These are phyloP conservation scores for Talaromyces sp. DNA, from an alignment of 2,329 filamentous ascomycete genomes.

Conservation along the genomic window DNA sequence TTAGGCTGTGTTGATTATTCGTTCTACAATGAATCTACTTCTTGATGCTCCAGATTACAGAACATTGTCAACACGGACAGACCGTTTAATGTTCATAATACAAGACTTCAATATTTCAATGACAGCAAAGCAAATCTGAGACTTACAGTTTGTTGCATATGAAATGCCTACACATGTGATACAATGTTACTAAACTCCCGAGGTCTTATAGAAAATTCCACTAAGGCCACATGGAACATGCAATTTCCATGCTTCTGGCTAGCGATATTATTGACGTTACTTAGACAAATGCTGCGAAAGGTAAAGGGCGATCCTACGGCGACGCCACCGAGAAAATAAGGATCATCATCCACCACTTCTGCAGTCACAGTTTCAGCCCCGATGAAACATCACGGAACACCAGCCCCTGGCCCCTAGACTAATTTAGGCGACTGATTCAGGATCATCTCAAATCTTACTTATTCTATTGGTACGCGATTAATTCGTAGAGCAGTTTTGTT, in stretches of 20 bases:
- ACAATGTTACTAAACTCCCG: background rate
- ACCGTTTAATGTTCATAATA: background rate
- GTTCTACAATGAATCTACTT: background rate
- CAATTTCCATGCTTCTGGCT: background rate
- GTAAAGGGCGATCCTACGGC: too few species aligned
- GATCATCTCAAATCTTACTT: background rate
- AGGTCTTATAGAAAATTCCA: background rate
- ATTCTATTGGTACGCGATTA: background rate
- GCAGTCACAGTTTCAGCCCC: background rate
- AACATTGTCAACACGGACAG: background rate
- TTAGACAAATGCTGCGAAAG: too few species aligned
- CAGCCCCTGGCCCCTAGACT: background rate
- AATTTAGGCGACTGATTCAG: background rate
- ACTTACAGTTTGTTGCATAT: background rate
- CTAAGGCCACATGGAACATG: background rate
- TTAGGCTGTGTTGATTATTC: too few species aligned
- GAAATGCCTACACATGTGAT: background rate
- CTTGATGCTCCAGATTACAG: background rate
- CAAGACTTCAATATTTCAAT: background rate
- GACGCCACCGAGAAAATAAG: too few species aligned
- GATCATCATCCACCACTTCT: background rate
- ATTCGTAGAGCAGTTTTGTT: background rate
- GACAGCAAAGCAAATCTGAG: background rate
- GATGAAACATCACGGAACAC: background rate
- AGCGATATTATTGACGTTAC: background rate